A percentile compares a stretch with the other conserved stretches of the same genome.
Evolutionary conservation across 2,329 filamentous ascomycete species (phyloP).

Genomic region (Aspergillus texensis): DNA sequence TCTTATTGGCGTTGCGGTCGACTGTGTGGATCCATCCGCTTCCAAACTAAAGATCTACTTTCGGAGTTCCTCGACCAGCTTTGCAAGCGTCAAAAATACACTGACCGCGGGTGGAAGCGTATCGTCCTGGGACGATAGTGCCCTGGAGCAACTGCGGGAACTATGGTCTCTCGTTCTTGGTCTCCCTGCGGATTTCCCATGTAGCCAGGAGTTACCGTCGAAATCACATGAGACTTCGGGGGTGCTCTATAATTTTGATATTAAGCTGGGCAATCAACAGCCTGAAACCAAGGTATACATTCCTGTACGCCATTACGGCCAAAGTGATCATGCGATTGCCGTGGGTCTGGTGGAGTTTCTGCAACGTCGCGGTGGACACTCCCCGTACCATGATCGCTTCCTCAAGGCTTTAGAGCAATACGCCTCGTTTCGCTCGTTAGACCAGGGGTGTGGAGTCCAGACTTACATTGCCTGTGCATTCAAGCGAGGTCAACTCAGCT

Average conservation of each 20-base stretch:
- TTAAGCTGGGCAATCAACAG: not conserved
- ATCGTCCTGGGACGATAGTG: not conserved
- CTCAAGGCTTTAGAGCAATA: not conserved
- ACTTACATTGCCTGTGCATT: slow-evolving; percentile 6
- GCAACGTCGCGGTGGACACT: not conserved
- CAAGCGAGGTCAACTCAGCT: not conserved
- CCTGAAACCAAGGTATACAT: slow-evolving; percentile 11
- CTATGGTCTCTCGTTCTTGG: slow-evolving; percentile 3
- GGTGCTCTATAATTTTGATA: slow-evolving; percentile 9
- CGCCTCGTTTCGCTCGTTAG: slow-evolving; percentile 2
- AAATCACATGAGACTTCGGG: slow-evolving; percentile 2
- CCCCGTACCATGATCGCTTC: not conserved
- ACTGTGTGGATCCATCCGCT: not conserved
- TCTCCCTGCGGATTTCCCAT: not conserved
- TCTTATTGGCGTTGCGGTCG: not conserved
- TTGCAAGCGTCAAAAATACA: not conserved
- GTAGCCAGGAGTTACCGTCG: not conserved
- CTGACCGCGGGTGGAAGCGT: not conserved
- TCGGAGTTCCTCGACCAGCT: not conserved
- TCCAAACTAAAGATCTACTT: not conserved
- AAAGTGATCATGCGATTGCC: slow-evolving; percentile 4
- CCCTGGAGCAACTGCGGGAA: slow-evolving; percentile 1
- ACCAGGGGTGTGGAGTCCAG: slow-evolving; percentile 1
- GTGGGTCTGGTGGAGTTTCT: not conserved
- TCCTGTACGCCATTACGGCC: slow-evolving; percentile 9